Evolutionary conservation across 2,329 filamentous ascomycete genomes (phyloP).

Genomic region (Arthrobotrys musiformis): DNA sequence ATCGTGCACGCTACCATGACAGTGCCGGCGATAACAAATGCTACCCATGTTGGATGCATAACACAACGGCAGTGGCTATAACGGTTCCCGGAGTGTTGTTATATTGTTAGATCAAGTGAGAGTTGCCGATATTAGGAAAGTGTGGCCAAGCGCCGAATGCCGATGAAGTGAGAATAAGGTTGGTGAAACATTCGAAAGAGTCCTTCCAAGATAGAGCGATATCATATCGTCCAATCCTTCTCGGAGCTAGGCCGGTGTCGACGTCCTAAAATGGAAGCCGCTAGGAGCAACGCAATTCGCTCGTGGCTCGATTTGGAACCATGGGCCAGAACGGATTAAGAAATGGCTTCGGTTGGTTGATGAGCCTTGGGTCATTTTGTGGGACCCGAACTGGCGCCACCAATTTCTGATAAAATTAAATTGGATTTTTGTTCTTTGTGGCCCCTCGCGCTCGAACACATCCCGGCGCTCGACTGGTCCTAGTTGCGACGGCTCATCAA

Average conservation of each 20-base stretch:
- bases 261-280: slow-evolving; percentile 39
- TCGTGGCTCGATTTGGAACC: slow-evolving; percentile 30
- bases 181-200: slow-evolving; percentile 29
- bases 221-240: neutral
- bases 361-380: slow-evolving; percentile 32
- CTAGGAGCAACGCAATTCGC: slow-evolving; percentile 18
- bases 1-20: neutral
- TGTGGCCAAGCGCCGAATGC: slow-evolving; percentile 1
- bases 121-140: slow-evolving; percentile 1
- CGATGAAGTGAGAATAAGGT: slow-evolving; percentile 42
- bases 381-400: slow-evolving; percentile 50
- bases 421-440: slow-evolving; percentile 7
- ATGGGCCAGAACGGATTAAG: neutral
- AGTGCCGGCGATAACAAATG: no score
- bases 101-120: neutral
- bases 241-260: neutral
- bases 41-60: neutral
- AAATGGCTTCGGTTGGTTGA: slow-evolving; percentile 46
- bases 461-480: slow-evolving; percentile 10
- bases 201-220: no score
- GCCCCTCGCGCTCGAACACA: slow-evolving; percentile 2
- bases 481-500: neutral
- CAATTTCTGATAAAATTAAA: slow-evolving; percentile 54
- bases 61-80: neutral
- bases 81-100: neutral